These are phyloP conservation scores for Puccinia brachypodii DNA, from an alignment of 1,284 basidiomycete species.

Conservation along the genomic window DNA sequence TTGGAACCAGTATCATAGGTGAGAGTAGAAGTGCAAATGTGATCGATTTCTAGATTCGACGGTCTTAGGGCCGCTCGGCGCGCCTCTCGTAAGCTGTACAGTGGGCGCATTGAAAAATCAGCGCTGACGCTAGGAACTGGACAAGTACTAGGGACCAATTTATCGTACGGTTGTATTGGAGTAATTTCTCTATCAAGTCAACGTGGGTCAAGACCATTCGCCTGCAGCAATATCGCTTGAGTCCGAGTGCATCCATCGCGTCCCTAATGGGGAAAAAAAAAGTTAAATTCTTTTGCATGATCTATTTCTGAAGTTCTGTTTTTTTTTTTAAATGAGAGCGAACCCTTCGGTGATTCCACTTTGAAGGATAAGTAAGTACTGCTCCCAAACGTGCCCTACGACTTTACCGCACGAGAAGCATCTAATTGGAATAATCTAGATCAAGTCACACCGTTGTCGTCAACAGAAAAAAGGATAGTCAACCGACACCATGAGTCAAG, in stretches of 20 bases:
- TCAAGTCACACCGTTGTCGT: neutral
- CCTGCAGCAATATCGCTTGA: slow-evolving; percentile 93
- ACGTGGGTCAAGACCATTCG: slow-evolving; percentile 98
- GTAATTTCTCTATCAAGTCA: slow-evolving; percentile 90
- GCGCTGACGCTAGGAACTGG: neutral
- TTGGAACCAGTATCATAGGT: no score
- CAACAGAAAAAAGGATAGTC: neutral
- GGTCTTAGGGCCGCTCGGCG: neutral
- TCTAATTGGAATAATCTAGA: slow-evolving; percentile 78
- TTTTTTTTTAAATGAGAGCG: neutral
- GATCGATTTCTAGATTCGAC: neutral
- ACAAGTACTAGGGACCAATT: neutral
- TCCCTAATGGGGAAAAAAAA: slow-evolving; percentile 65
- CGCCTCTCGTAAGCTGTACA: slow-evolving; percentile 20
- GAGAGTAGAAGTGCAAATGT: neutral
- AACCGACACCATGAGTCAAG: neutral
- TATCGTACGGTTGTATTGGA: slow-evolving; percentile 92
- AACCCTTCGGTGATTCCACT: slow-evolving; percentile 45
- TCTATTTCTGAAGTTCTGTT: neutral
- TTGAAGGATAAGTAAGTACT: slow-evolving; percentile 41
- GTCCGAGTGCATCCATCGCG: slow-evolving; percentile 82
- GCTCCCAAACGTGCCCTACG: slow-evolving; percentile 62
- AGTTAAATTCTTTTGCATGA: neutral
- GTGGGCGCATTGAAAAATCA: neutral
- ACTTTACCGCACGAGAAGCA: slow-evolving; percentile 93